Conservation (phyloP, 2,329 filamentous ascomycete genomes). For the Periglandula ipomoeae region DNA sequence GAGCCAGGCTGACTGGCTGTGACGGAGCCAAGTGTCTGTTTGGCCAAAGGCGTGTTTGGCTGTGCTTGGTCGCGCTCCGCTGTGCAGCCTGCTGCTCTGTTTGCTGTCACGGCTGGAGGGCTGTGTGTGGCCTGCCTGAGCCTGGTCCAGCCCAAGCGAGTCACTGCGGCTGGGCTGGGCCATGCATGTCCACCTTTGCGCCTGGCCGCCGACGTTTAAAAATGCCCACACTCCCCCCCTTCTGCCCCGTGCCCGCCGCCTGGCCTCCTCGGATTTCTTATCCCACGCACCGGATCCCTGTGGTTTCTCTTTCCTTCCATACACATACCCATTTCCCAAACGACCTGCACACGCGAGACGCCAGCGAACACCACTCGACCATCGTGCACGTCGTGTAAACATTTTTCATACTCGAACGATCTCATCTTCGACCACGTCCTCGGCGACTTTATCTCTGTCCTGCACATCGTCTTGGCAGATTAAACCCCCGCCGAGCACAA, state of each 20-base stretch:
- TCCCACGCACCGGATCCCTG: conserved; percentile 5
- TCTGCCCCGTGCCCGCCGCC: conserved; percentile 2
- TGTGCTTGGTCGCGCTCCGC: no score
- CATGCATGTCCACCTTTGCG: neutral
- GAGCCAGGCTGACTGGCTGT: neutral
- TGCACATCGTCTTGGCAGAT: conserved; percentile 12
- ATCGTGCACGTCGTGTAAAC: conserved; percentile 3
- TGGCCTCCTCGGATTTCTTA: conserved; percentile 1
- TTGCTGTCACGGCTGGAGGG: no score
- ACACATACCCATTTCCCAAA: conserved; percentile 3
- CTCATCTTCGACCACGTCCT: conserved; percentile 1
- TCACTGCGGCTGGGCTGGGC: neutral
- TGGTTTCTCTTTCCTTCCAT: conserved; percentile 9
- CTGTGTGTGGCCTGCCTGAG: neutral
- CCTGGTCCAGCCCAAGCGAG: neutral
- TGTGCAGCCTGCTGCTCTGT: no score
- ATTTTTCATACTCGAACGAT: neutral
- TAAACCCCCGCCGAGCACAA: conserved; percentile 4
- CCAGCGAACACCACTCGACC: neutral
- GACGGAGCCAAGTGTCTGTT: neutral
- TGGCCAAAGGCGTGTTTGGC: neutral
- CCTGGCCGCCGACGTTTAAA: neutral
- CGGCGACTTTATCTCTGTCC: conserved; percentile 6
- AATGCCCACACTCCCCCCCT: neutral
- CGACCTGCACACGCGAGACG: conserved; percentile 2